Evolutionary conservation across 2,329 filamentous ascomycete genomes (phyloP).

Genomic region (Aureobasidium pullulans): DNA sequence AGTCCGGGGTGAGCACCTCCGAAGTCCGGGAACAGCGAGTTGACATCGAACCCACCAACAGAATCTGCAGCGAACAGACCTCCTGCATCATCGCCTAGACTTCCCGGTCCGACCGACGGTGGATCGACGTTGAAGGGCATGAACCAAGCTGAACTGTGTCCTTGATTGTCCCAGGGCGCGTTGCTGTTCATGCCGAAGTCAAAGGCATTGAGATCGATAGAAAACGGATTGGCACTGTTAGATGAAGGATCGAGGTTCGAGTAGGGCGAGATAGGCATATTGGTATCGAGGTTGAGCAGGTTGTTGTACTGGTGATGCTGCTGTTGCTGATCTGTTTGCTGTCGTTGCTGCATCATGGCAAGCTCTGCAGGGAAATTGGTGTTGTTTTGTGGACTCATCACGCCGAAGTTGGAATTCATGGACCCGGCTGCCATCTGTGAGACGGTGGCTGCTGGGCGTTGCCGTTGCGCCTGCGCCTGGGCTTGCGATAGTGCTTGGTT

Average conservation of each 20-base stretch:
- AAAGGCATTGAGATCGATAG: conserved; percentile 20
- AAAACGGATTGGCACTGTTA: conserved; percentile 16
- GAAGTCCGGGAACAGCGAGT: conserved; percentile 18
- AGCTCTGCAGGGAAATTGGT: conserved; percentile 11
- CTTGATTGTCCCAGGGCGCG: conserved; percentile 18
- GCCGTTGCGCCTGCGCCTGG: conserved; percentile 21
- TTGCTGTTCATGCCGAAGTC: conserved; percentile 19
- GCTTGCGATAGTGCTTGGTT: conserved; percentile 4
- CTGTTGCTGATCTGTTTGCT: background rate
- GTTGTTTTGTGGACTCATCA: background rate
- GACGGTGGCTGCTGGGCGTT: conserved; percentile 8
- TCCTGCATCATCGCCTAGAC: conserved; percentile 17
- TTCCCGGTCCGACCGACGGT: conserved; percentile 39
- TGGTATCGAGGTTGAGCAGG: conserved; percentile 31
- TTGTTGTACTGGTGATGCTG: conserved; percentile 16
- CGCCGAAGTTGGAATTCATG: background rate
- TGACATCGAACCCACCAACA: conserved; percentile 25
- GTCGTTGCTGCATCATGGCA: conserved; percentile 14
- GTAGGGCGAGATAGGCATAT: conserved; percentile 24
- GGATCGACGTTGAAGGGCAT: conserved; percentile 89
- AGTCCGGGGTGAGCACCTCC: conserved; percentile 16
- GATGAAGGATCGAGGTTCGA: conserved; percentile 4
- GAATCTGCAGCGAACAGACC: conserved; percentile 17
- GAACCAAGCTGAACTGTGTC: conserved; percentile 66
- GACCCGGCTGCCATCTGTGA: background rate